phyloP scores from a whole-genome alignment of 192 early-diverging fungal genomes.

The Umbelopsis vinacea region DNA sequence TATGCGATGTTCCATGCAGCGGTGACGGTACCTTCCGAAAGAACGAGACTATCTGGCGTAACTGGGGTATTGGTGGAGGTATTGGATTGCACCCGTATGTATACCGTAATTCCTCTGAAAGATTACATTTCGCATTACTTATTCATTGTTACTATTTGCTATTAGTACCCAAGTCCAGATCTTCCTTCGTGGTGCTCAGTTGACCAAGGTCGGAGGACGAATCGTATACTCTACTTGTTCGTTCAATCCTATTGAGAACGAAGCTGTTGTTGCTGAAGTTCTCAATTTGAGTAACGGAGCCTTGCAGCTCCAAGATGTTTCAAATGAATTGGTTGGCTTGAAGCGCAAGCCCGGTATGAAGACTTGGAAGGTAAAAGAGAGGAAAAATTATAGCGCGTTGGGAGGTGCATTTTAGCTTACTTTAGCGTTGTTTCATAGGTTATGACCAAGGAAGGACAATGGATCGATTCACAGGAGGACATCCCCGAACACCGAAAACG shows the following conservation, averaged over 20 bases:
- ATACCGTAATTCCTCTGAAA: not conserved
- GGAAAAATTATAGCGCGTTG: too few relatives aligned
- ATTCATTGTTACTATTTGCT: not conserved
- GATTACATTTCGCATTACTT: not conserved
- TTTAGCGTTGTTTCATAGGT: conserved; percentile 39
- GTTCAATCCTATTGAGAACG: conserved; percentile 97
- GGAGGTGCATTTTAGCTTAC: too few relatives aligned
- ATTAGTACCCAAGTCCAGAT: conserved; percentile 81
- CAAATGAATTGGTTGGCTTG: conserved; percentile 74
- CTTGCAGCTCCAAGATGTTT: conserved; percentile 87
- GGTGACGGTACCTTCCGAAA: conserved; percentile 98
- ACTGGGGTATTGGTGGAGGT: conserved; percentile 78
- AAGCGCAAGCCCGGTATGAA: conserved; percentile 81
- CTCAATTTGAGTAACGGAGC: conserved; percentile 69
- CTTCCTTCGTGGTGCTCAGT: conserved; percentile 81
- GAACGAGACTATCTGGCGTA: conserved; percentile 90
- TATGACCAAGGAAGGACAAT: conserved; percentile 70
- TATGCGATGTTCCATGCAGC: conserved; percentile 97
- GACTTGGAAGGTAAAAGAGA: conserved; percentile 72
- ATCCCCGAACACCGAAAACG: conserved; percentile 40
- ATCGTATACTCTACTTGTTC: conserved; percentile 99
- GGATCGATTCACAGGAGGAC: conserved; percentile 55
- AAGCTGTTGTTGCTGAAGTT: conserved; percentile 91
- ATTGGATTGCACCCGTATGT: conserved; percentile 76
- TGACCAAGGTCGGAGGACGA: conserved; percentile 89